A percentile compares a stretch with the other conserved stretches of the same genome.
Evolutionary conservation across 2,329 filamentous ascomycete species (phyloP).

Genomic region (Aspergillus calidoustus): DNA sequence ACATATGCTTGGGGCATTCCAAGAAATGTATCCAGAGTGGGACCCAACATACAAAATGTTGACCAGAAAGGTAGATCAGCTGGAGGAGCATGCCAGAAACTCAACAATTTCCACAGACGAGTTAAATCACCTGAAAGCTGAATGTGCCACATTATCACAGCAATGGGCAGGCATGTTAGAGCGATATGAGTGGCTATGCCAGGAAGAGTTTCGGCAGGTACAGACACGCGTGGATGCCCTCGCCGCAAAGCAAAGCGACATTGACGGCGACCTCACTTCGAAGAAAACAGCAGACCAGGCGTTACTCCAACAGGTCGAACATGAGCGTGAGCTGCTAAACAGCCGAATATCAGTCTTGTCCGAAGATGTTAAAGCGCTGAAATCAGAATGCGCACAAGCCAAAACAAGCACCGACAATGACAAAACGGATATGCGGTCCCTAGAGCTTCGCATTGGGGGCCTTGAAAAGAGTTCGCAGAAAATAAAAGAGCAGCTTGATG

Average conservation of each 20-base stretch:
- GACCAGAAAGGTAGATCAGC: constrained; percentile 16
- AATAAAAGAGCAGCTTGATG: constrained; percentile 6
- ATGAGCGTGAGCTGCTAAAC: constrained; percentile 1
- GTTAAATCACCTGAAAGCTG: constrained; percentile 11
- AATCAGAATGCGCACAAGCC: constrained; percentile 10
- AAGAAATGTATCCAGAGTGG: constrained; percentile 39
- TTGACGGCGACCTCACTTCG: constrained; percentile 3
- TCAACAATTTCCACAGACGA: constrained; percentile 1
- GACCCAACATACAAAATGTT: constrained; percentile 21
- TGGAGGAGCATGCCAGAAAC: constrained; percentile 8
- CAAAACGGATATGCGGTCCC: neutral
- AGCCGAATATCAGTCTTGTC: neutral
- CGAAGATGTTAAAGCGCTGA: constrained; percentile 19
- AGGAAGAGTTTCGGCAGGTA: constrained; percentile 17
- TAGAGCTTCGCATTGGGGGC: neutral
- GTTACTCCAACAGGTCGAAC: constrained; percentile 1
- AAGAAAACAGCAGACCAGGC: constrained; percentile 7
- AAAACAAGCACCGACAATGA: neutral
- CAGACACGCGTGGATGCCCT: constrained; percentile 12
- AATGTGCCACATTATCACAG: constrained; percentile 9
- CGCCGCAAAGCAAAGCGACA: constrained; percentile 9
- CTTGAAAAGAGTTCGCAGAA: constrained; percentile 12
- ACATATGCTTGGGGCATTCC: constrained; percentile 40
- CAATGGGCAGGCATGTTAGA: constrained; percentile 12
- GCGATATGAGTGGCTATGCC: constrained; percentile 9